Percentiles rank a stretch among this genome's conserved stretches.
These are phyloP conservation scores for Annulohypoxylon stygium DNA, from an alignment of 495 filamentous ascomycete species.

Conservation along the genomic window DNA sequence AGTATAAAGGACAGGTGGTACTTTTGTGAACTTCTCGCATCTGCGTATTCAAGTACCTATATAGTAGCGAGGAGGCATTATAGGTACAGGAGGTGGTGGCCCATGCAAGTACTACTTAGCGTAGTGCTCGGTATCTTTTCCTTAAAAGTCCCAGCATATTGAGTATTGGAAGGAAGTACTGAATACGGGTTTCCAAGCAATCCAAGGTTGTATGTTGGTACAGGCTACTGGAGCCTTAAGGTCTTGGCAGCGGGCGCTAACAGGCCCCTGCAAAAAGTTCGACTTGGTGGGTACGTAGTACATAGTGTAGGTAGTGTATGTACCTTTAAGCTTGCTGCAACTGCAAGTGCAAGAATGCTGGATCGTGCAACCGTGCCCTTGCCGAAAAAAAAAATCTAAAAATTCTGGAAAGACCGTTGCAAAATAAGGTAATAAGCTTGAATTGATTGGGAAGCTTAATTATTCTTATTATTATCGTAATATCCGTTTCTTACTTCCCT, in stretches of 20 bases:
- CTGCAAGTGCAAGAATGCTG: constrained; percentile 18
- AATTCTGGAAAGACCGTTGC: constrained; percentile 17
- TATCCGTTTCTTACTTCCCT: constrained; percentile 38
- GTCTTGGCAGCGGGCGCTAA: constrained; percentile 45
- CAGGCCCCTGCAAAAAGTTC: constrained; percentile 25
- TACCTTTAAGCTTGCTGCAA: too few species aligned
- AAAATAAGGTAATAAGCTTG: constrained; percentile 50
- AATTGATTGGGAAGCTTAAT: constrained; percentile 48
- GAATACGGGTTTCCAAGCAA: constrained; percentile 14
- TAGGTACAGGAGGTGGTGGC: background rate
- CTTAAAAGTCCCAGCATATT: constrained; percentile 25
- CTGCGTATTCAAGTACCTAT: background rate
- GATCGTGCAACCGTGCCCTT: constrained; percentile 28
- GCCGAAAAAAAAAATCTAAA: constrained; percentile 25
- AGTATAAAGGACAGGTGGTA: constrained; percentile 8
- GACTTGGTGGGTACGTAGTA: constrained; percentile 27
- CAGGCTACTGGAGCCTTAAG: constrained; percentile 37
- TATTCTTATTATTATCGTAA: constrained; percentile 43
- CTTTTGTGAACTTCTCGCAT: constrained; percentile 9
- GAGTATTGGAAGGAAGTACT: constrained; percentile 26
- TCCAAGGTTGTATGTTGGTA: constrained; percentile 25
- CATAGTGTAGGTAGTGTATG: constrained; percentile 6
- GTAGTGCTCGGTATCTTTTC: constrained; percentile 27
- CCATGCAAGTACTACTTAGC: constrained; percentile 12
- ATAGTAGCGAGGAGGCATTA: background rate